Evolutionary conservation across 176 grass and related monocot species (phyloP).

Genomic region (Eleusine coracana): DNA sequence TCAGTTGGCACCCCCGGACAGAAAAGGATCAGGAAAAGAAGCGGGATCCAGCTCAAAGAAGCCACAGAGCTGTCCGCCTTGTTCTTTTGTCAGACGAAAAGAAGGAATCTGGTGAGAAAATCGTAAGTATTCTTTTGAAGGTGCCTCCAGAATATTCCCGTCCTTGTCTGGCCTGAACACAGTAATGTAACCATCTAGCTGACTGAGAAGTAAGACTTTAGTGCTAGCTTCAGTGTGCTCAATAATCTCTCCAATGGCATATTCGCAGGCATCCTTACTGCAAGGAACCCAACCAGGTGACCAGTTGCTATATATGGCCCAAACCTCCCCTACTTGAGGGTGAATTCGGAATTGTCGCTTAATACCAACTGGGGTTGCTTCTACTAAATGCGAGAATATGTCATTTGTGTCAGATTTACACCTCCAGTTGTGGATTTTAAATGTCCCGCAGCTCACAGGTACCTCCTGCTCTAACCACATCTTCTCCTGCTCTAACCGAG

Average conservation of each 20-base stretch:
- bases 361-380: slow-evolving; percentile 25
- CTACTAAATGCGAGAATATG: slow-evolving; percentile 67
- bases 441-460: slow-evolving; percentile 74
- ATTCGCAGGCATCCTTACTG: slow-evolving; percentile 52
- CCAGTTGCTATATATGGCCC: slow-evolving; percentile 82
- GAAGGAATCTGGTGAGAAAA: slow-evolving; percentile 84
- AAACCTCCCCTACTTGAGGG: slow-evolving; percentile 59
- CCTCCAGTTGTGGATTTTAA: slow-evolving; percentile 41
- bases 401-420: slow-evolving; percentile 34
- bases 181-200: slow-evolving; percentile 56
- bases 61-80: slow-evolving; percentile 50
- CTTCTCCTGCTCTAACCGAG: slow-evolving; percentile 51
- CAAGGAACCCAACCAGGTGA: slow-evolving; percentile 48
- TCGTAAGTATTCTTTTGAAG: slow-evolving; percentile 42
- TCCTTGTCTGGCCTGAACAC: slow-evolving; percentile 56
- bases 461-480: slow-evolving; percentile 48
- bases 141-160: slow-evolving; percentile 41
- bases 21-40: slow-evolving; percentile 60
- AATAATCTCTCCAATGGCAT: slow-evolving; percentile 58
- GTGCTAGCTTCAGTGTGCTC: slow-evolving; percentile 37
- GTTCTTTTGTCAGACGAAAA: slow-evolving; percentile 58
- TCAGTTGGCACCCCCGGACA: slow-evolving; percentile 24
- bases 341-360: slow-evolving; percentile 49
- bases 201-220: slow-evolving; percentile 47
- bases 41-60: slow-evolving; percentile 78